Evolutionary conservation across 1,284 basidiomycete species (phyloP).

Genomic region (Ceratobasidium sp.): DNA sequence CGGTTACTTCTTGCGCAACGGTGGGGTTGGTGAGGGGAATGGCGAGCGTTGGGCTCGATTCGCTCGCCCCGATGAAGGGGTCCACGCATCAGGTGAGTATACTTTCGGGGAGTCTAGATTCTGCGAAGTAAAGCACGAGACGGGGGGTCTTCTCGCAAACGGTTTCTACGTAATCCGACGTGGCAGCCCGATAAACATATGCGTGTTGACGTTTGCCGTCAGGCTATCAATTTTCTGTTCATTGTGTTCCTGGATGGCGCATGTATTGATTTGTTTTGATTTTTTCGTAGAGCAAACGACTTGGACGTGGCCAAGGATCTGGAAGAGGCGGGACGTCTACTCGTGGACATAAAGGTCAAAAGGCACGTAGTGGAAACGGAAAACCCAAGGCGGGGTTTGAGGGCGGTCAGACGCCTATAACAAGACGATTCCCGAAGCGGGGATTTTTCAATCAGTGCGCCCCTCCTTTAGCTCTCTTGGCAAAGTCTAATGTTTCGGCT

Average conservation of each 20-base stretch:
- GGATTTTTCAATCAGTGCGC: constrained; percentile 89
- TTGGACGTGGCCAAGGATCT: constrained; percentile 92
- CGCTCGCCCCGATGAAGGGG: constrained; percentile 21
- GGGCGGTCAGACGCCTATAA: constrained; percentile 95
- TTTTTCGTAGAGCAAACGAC: constrained; percentile 79
- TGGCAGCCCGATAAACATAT: background rate
- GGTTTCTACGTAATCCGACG: background rate
- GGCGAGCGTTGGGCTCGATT: constrained; percentile 31
- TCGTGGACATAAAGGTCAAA: constrained; percentile 95
- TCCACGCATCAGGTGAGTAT: constrained; percentile 30
- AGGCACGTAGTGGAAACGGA: constrained; percentile 90
- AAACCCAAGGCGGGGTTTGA: constrained; percentile 86
- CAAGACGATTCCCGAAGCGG: constrained; percentile 90
- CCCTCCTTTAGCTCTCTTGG: constrained; percentile 41
- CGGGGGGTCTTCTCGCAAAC: background rate
- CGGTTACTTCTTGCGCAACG: background rate
- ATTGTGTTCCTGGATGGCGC: background rate
- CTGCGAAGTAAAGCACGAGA: background rate
- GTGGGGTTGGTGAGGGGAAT: constrained; percentile 20
- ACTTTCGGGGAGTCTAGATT: background rate
- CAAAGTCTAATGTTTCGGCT: background rate
- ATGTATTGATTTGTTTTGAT: background rate
- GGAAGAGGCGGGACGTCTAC: constrained; percentile 91
- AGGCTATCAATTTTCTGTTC: background rate
- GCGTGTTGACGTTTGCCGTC: background rate